These are phyloP conservation scores for Pistacia vera DNA, from an alignment of 345 rosid genomes.

Conservation along the genomic window DNA sequence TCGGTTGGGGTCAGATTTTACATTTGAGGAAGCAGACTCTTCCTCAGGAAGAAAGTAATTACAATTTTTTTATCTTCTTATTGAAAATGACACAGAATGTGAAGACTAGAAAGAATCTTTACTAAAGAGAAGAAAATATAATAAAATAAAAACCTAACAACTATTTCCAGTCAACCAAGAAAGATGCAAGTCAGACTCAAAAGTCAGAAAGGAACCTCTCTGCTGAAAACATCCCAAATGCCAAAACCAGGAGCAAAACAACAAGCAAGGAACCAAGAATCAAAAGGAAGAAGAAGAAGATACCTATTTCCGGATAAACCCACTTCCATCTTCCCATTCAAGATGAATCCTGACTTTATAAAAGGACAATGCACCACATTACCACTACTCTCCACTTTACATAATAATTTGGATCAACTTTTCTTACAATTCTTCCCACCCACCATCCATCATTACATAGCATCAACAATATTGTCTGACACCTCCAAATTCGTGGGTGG, in stretches of 20 bases:
- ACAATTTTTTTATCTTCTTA: not conserved
- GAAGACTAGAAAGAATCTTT: not conserved
- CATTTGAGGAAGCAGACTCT: not conserved
- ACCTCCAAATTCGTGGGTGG: conserved; percentile 18
- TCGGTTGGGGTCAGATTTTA: not conserved
- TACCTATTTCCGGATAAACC: conserved; percentile 23
- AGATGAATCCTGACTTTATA: conserved; percentile 30
- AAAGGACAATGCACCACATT: conserved; percentile 22
- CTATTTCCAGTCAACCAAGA: not conserved
- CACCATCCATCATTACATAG: conserved; percentile 29
- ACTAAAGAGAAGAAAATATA: not conserved
- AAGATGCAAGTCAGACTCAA: not conserved
- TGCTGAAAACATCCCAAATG: too few relatives aligned
- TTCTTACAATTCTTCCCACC: conserved; percentile 23
- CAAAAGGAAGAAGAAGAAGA: not conserved
- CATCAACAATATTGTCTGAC: conserved; percentile 28
- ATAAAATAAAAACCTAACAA: not conserved
- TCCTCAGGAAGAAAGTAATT: not conserved
- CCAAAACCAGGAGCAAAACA: conserved; percentile 1
- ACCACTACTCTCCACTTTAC: conserved; percentile 26
- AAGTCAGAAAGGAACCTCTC: not conserved
- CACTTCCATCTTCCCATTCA: conserved; percentile 28
- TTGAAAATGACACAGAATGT: not conserved
- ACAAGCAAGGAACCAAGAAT: not conserved
- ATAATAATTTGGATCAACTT: conserved; percentile 24